Percentiles rank a stretch among this genome's conserved stretches.
phyloP scores from a whole-genome alignment of 441 rosid species.

The Arabidopsis hybrid region DNA sequence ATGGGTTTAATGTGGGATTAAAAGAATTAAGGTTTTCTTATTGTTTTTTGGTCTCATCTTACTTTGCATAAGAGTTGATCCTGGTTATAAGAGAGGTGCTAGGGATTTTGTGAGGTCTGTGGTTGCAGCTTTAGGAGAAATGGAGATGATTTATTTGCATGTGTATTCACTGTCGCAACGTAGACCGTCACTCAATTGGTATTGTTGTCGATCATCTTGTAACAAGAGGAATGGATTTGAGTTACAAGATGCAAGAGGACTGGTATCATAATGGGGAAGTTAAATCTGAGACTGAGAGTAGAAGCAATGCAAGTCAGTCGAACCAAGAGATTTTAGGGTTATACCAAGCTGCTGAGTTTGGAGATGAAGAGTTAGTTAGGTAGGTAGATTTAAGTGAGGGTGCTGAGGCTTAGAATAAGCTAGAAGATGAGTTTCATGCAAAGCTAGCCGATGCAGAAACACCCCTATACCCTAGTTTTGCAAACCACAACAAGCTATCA shows the following conservation, averaged over 20 bases:
- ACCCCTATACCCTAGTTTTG: background rate
- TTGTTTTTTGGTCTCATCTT: background rate
- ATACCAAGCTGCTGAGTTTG: background rate
- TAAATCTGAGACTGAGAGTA: background rate
- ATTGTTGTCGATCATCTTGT: background rate
- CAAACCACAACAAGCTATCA: background rate
- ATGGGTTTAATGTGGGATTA: background rate
- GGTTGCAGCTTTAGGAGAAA: background rate
- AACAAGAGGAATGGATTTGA: background rate
- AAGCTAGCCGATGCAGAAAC: background rate
- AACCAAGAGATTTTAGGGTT: background rate
- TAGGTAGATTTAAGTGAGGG: background rate
- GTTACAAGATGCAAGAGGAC: background rate
- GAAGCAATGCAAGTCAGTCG: background rate
- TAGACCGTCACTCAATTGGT: background rate
- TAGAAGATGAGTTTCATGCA: background rate
- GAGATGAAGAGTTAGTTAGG: background rate
- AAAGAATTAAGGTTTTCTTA: background rate
- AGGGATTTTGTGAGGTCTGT: no score
- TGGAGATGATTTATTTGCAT: background rate
- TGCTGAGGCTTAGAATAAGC: background rate
- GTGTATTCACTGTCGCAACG: background rate
- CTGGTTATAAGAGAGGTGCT: slow-evolving; percentile 13
- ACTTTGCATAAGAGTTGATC: background rate
- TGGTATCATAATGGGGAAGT: background rate